Conservation (phyloP, 305 asterid genomes). For the Rubia balearica region DNA sequence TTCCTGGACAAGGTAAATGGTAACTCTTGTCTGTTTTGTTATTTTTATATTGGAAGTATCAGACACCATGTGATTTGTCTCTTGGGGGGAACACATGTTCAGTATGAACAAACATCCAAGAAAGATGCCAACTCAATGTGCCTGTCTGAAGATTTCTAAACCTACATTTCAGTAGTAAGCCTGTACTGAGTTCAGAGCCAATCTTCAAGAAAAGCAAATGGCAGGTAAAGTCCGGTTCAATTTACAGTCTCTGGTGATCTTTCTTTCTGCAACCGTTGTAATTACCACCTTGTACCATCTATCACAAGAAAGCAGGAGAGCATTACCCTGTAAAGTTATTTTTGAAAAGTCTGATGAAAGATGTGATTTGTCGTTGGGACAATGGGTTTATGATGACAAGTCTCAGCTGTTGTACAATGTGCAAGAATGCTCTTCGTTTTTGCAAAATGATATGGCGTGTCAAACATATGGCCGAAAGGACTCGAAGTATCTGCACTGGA, state of each 20-base stretch:
- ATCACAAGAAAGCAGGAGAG: slow-evolving; percentile 1
- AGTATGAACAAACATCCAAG: slow-evolving; percentile 2
- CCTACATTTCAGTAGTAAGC: background rate
- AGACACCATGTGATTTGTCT: background rate
- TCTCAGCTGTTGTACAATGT: slow-evolving; percentile 32
- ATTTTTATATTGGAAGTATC: background rate
- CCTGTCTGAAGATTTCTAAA: background rate
- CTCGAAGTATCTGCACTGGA: slow-evolving; percentile 35
- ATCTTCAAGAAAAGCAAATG: slow-evolving; percentile 6
- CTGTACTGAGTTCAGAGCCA: background rate
- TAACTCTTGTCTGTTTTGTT: background rate
- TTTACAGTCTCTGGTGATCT: slow-evolving; percentile 18
- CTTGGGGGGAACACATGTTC: background rate
- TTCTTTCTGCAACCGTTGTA: slow-evolving; percentile 14
- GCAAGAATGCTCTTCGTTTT: slow-evolving; percentile 27
- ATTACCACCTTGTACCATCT: slow-evolving; percentile 18
- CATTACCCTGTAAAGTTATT: slow-evolving; percentile 1
- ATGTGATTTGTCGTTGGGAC: slow-evolving; percentile 36
- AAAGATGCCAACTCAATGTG: slow-evolving; percentile 7
- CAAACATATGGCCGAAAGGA: slow-evolving; percentile 38
- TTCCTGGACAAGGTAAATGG: background rate
- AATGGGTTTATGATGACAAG: slow-evolving; percentile 32
- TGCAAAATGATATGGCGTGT: slow-evolving; percentile 35
- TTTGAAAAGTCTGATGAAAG: slow-evolving; percentile 1
- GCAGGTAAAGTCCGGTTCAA: slow-evolving; percentile 16